A percentile compares a stretch with the other conserved stretches of the same genome.
Evolutionary conservation across 352 stramenopile genomes (phyloP).

Genomic region (Poterioochromonas sp.): DNA sequence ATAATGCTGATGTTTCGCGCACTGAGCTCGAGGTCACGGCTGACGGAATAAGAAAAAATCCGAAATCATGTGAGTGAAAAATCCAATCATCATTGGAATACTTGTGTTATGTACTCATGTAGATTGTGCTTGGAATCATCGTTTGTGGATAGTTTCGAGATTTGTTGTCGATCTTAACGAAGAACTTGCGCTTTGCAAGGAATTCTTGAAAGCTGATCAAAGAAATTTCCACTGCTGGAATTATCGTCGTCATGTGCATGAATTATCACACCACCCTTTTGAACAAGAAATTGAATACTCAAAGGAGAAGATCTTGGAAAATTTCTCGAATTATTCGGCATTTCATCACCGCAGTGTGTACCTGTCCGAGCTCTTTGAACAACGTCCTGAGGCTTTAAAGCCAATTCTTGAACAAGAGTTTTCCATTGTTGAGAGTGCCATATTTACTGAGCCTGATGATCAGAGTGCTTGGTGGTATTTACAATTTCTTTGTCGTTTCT

Average conservation of each 20-base stretch:
- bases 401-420: constrained; percentile 42
- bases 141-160: constrained; percentile 55
- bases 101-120: neutral
- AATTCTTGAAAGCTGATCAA: constrained; percentile 74
- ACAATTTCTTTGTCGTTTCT: constrained; percentile 68
- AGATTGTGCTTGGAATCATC: constrained; percentile 55
- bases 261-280: constrained; percentile 30
- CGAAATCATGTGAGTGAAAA: constrained; percentile 87
- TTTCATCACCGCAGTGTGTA: constrained; percentile 72
- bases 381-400: neutral
- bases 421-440: constrained; percentile 64
- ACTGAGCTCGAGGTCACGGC: constrained; percentile 76
- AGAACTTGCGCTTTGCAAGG: constrained; percentile 59
- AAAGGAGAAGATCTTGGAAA: constrained; percentile 86
- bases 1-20: too few relatives aligned
- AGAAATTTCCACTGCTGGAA: constrained; percentile 99
- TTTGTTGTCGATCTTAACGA: constrained; percentile 41
- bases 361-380: constrained; percentile 46
- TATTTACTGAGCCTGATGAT: constrained; percentile 97
- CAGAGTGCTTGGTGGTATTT: constrained; percentile 98
- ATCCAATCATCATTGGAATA: constrained; percentile 54
- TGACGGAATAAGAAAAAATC: constrained; percentile 83
- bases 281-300: constrained; percentile 80
- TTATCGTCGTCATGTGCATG: constrained; percentile 70
- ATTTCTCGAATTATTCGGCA: constrained; percentile 97